Evolutionary conservation across 768 basidiomycete species (phyloP), one percentile per base, ranked within the genome.

Genomic region (Boletus rex-veris): DNA sequence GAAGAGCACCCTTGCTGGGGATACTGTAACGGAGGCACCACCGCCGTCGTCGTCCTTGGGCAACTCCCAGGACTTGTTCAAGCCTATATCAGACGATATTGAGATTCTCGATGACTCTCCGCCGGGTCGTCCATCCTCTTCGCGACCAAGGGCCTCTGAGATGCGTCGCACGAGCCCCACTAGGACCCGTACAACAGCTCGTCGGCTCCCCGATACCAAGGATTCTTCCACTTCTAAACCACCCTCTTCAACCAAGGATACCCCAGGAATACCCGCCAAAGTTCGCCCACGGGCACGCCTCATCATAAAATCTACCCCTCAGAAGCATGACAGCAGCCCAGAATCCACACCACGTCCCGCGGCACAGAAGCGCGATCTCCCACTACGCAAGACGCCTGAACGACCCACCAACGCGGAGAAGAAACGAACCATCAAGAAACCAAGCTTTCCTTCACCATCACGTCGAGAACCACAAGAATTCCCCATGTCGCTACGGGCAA

Each of bases 61-160:
- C 12, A 55, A 55, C 37, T 66, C 68, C 42, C 68, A 68, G 44
- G 68, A 68, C 5, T 12, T 57, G 14, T 38, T 51, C 48, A 60
- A 54, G 26, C 60, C 60, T 0, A 58, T 66, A 51, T 64, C 65
- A 15, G 55, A 61, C 16, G 62, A 51, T 9, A 45, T 64, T 24
- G 50, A 50, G 11, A 38, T 54, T 43, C 19, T 43, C n/a, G 49
- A 45, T 12, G 40, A 19, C 10, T n/a, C 10, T 40, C 16, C 18
- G 2, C 37, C 42, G 1, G 14, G 28, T 7, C 26, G 46, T 50
- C 31, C 45, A 24, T 42, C 53, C 10, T 19, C 60, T 21, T 50
- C 57, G 24, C 48, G 24, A 14, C 47, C 52, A 21, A 48, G 12
- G 24, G 21, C 41, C 7, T 33, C 53, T 16, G 39, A 35, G 36